Percentiles rank a stretch among this genome's conserved stretches.
These are phyloP conservation scores for Quercus suber DNA, from an alignment of 306 rosid species.

Conservation along the genomic window DNA sequence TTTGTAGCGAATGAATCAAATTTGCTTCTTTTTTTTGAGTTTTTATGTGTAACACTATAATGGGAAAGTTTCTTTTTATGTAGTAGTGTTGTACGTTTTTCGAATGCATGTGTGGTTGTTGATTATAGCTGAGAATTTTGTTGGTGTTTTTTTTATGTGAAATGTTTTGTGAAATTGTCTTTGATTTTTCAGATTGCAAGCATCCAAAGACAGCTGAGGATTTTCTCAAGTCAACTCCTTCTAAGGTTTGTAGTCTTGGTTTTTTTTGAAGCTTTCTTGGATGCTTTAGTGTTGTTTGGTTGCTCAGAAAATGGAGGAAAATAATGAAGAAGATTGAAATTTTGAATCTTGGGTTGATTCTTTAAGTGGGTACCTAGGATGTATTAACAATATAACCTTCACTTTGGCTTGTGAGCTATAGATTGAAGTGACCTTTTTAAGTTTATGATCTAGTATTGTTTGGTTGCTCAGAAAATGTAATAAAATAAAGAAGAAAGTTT, in stretches of 20 bases:
- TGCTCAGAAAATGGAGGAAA: slow-evolving; percentile 7
- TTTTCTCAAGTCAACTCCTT: slow-evolving; percentile 69
- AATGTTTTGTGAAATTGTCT: background rate
- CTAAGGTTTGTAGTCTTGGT: slow-evolving; percentile 51
- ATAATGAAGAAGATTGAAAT: slow-evolving; percentile 16
- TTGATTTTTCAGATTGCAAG: slow-evolving; percentile 62
- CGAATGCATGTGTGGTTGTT: background rate
- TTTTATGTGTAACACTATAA: no score
- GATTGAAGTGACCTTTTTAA: background rate
- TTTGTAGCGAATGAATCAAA: background rate
- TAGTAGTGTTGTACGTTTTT: no score
- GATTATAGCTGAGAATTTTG: background rate
- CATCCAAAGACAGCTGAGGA: slow-evolving; percentile 88
- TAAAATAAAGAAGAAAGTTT: no score
- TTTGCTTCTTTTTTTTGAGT: background rate
- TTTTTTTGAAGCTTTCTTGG: slow-evolving; percentile 6
- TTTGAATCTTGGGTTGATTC: slow-evolving; percentile 5
- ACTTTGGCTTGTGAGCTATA: slow-evolving; percentile 3
- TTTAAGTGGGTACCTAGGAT: background rate
- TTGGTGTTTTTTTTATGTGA: background rate
- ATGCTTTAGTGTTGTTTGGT: slow-evolving; percentile 4
- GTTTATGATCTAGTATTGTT: no score
- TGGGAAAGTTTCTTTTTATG: no score
- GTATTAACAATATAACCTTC: background rate
- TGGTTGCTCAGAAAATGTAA: no score